Base-by-base conservation (phyloP, 2,329 filamentous ascomycete genomes). In the Decorospora gaudefroyi region DNA sequence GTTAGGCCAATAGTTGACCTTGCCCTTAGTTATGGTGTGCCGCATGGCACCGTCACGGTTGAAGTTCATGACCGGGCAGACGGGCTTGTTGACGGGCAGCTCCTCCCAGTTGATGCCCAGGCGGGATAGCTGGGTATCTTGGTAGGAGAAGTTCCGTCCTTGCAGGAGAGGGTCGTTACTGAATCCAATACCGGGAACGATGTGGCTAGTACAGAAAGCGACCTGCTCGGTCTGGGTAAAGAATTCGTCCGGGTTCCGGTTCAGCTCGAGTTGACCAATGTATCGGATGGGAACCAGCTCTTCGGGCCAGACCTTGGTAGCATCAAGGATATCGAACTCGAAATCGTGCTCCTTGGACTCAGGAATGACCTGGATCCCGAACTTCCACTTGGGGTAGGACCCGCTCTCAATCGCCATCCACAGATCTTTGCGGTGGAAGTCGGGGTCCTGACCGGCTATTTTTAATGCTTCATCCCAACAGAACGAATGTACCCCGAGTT, bases 291-390 rank as follows among this genome's bases (percentile, higher is more conserved):
- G 88, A 0, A 90, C 75, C 0, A 84, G 71, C 9, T 92, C 86
- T 63, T 93, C 87, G 0, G 88, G 89, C 88, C 88, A 93, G 17
- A 92, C 70, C 73, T 95, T 93, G 25, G 89, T 95, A 1, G 88
- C 85, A 55, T 95, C 89, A 1, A 95, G 79, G 19, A 92, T 85
- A 59, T 93, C 89, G 49, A 93, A 92, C 5, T 92, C 88, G 49
- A 92, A 95, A 11, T 88, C 81, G 50, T 92, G 77, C 64, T 88
- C 81, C 34, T 84, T 78, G 6, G 77, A 78, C 53, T 92, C 88
- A 0, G 85, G 80, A 15, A 93, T 80, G 3, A 84, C 77, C 62
- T 95, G 89, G n/a, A 95, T 84, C 29, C 86, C 87, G 46, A 93
- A 88, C 61, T 86, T 86, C 87, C 87, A 93, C 61, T 83, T 86